These are phyloP conservation scores for Cocos nucifera DNA, from an alignment of 176 grass and related monocot genomes.

Conservation along the genomic window DNA sequence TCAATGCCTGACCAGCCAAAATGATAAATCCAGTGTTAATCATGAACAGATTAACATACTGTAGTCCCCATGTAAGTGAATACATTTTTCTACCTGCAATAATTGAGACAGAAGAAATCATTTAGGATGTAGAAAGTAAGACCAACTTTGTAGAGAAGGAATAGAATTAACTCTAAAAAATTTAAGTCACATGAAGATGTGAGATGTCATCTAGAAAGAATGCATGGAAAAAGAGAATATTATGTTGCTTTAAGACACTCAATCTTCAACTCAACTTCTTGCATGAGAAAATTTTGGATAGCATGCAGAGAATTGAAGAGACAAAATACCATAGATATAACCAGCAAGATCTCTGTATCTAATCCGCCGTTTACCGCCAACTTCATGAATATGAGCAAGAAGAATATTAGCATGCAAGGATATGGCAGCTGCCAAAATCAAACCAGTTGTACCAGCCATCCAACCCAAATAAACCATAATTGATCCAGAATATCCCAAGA, in stretches of 20 bases:
- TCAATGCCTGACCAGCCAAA: constrained; percentile 85
- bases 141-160: no score
- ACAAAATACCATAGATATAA: constrained; percentile 72
- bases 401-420: constrained; percentile 90
- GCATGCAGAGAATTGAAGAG: background rate
- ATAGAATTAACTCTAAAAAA: background rate
- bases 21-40: constrained; percentile 97
- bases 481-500: constrained; percentile 85
- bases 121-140: no score
- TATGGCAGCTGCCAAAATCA: constrained; percentile 74
- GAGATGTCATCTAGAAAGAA: no score
- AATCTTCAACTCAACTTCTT: no score
- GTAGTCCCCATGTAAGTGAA: constrained; percentile 77
- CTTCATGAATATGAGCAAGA: constrained; percentile 70
- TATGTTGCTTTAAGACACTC: no score
- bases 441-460: constrained; percentile 51
- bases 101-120: background rate
- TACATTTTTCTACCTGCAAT: constrained; percentile 78
- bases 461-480: constrained; percentile 85
- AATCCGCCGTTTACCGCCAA: constrained; percentile 80
- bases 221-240: no score
- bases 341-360: constrained; percentile 99
- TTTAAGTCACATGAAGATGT: no score
- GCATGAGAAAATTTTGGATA: background rate
- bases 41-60: constrained; percentile 99